A percentile compares a stretch with the other conserved stretches of the same genome.
phyloP scores from a whole-genome alignment of 768 basidiomycete species.

The Cyathus striatus region DNA sequence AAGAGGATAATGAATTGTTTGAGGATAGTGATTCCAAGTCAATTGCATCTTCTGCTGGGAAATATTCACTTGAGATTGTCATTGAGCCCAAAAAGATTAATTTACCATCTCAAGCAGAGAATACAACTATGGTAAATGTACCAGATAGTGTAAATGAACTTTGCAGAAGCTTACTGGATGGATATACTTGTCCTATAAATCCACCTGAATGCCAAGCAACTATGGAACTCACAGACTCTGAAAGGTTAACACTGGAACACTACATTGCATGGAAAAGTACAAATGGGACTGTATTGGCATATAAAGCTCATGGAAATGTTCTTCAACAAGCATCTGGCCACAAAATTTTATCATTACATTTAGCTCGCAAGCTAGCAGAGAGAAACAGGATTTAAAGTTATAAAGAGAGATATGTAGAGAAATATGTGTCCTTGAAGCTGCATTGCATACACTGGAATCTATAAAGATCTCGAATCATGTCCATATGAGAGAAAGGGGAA shows the following conservation, averaged over 20 bases:
- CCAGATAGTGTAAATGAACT: background rate
- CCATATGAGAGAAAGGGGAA: slow-evolving; percentile 6
- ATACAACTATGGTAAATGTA: no score
- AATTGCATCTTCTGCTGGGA: no score
- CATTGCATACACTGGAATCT: slow-evolving; percentile 18
- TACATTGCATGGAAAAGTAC: background rate
- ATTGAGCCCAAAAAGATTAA: no score
- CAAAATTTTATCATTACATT: background rate
- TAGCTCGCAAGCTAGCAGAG: background rate
- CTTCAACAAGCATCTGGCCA: background rate
- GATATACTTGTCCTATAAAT: background rate
- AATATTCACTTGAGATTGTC: no score
- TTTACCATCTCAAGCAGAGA: no score
- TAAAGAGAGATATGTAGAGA: slow-evolving; percentile 10
- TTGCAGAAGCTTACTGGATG: background rate
- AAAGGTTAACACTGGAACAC: background rate
- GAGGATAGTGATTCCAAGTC: no score
- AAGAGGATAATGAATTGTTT: background rate
- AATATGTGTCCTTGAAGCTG: slow-evolving; percentile 19
- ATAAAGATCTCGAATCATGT: slow-evolving; percentile 7
- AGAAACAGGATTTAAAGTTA: background rate
- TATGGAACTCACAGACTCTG: background rate
- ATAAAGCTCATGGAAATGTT: background rate
- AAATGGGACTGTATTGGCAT: background rate
- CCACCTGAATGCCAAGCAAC: background rate